Base-by-base conservation (phyloP, 2,329 filamentous ascomycete genomes). In the Huntiella abstrusa region DNA sequence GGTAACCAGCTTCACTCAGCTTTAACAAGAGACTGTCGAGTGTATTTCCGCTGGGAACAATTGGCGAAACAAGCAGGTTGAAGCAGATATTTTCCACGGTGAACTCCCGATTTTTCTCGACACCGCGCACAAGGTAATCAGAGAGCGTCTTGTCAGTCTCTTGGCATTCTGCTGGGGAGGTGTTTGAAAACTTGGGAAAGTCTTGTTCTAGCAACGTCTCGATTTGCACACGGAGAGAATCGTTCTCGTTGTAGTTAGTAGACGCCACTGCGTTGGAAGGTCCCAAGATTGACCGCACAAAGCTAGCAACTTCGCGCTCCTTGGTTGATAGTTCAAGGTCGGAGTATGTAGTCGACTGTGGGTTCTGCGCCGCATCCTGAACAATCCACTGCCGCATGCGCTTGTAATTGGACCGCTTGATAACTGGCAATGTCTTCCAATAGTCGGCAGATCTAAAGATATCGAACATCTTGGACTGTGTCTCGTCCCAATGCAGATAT, bases 1-100 rank as follows among this genome's bases (percentile, higher is more conserved):
- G 63, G 45, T 68, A 62, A 22, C 66, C 62, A 4, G 68, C 56
- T 32, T 65, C 63, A 45, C 70, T 67, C 43, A 88, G 75, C n/a
- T 73, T 71, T n/a, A 71, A 58, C 2, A 88, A 69, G 19, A 91
- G 66, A 10, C 70, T 68, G 55, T 86, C 86, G 62, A 77, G 84
- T 3, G 77, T 84, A 52, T 75, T 67, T 33, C 82, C 69, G 51
- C 73, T 73, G 0, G 82, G 80, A 0, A 75, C 71, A 13, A 72
- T 64, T 2, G 68, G 58, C 2, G 73, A 75, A 3, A 74, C 62
- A 12, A 84, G 66, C 3, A 91, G 62, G 55, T 83, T 84, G 59
- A 78, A 77, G 58, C 71, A 75, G 45, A 76, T 63, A 54, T 65
- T 67, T n/a, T 56, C 58, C 32, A 66, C 57, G 3, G 47, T 49